Percentiles rank a stretch among this genome's conserved stretches.
These are phyloP conservation scores for Stipa capillata DNA, from an alignment of 176 grass and related monocot species.

Conservation along the genomic window DNA sequence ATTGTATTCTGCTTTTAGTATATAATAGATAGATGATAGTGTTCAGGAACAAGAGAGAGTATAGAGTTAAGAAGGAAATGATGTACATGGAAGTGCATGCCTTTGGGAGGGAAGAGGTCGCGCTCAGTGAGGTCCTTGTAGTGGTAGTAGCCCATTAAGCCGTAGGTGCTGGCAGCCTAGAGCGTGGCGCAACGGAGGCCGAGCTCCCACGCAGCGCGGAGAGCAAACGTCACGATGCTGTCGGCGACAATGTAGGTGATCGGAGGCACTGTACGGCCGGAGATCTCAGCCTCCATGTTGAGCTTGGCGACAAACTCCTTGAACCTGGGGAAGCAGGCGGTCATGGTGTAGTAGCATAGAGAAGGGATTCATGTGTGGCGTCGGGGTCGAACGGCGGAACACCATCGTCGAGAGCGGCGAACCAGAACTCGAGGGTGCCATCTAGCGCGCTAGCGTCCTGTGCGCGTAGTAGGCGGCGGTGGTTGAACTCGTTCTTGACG, in stretches of 20 bases:
- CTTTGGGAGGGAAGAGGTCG: constrained; percentile 18
- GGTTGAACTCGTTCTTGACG: constrained; percentile 50
- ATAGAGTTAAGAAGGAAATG: too few relatives aligned
- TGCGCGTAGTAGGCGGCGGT: not conserved
- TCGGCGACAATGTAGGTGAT: constrained; percentile 21
- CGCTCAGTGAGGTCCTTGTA: constrained; percentile 22
- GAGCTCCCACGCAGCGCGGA: constrained; percentile 16
- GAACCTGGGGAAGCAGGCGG: constrained; percentile 18
- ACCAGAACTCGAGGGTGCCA: not conserved
- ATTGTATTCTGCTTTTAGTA: too few relatives aligned
- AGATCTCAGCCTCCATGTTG: not conserved
- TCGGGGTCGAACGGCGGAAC: constrained; percentile 15
- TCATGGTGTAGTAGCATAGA: constrained; percentile 16
- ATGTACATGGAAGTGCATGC: not conserved
- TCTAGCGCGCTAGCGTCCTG: not conserved
- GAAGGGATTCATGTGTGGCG: constrained; percentile 25
- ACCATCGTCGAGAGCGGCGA: constrained; percentile 19
- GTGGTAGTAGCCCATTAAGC: constrained; percentile 28
- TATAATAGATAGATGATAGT: too few relatives aligned
- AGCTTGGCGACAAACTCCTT: not conserved
- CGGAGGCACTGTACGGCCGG: not conserved
- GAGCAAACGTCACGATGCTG: constrained; percentile 20
- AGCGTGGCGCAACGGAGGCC: constrained; percentile 22
- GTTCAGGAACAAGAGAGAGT: too few relatives aligned
- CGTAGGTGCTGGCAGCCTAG: constrained; percentile 23